These are phyloP conservation scores for Nepenthes gracilis DNA, from an alignment of 148 eudicot species.

Conservation along the genomic window DNA sequence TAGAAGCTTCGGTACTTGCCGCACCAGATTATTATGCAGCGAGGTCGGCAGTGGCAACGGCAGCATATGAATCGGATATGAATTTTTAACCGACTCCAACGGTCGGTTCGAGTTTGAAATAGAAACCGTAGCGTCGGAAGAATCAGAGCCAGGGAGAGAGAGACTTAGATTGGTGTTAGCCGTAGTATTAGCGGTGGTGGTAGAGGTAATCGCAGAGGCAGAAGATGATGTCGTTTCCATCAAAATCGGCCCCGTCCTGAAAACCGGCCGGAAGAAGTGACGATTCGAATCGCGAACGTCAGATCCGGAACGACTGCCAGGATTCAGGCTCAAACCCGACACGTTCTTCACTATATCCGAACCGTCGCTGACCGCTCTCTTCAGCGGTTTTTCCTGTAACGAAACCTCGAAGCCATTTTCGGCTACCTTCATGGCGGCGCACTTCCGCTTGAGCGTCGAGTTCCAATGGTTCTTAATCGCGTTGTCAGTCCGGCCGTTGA, in stretches of 20 bases:
- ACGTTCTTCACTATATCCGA: slow-evolving; percentile 1
- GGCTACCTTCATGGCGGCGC: slow-evolving; percentile 11
- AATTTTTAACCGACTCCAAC: background rate
- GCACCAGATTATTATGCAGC: too few species aligned
- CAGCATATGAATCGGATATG: background rate
- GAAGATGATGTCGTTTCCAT: background rate
- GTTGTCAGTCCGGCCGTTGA: slow-evolving; percentile 21
- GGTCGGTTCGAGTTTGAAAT: slow-evolving; percentile 1
- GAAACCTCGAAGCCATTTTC: background rate
- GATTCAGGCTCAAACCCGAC: slow-evolving; percentile 5
- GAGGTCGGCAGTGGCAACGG: background rate
- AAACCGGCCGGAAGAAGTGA: background rate
- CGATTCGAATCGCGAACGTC: background rate
- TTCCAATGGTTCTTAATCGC: slow-evolving; percentile 27
- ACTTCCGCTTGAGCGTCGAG: slow-evolving; percentile 24
- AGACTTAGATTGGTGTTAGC: slow-evolving; percentile 33
- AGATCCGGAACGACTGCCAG: slow-evolving; percentile 5
- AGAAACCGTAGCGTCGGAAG: slow-evolving; percentile 14
- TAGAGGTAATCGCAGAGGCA: too few species aligned
- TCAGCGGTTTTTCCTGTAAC: background rate
- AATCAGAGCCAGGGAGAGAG: slow-evolving; percentile 52
- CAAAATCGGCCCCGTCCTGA: background rate
- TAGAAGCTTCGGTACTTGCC: background rate
- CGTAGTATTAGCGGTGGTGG: background rate
- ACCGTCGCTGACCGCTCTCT: slow-evolving; percentile 18